Percentiles rank a stretch among this genome's conserved stretches.
Conservation (phyloP, 2,329 filamentous ascomycete genomes). For the Nemania abortiva region DNA sequence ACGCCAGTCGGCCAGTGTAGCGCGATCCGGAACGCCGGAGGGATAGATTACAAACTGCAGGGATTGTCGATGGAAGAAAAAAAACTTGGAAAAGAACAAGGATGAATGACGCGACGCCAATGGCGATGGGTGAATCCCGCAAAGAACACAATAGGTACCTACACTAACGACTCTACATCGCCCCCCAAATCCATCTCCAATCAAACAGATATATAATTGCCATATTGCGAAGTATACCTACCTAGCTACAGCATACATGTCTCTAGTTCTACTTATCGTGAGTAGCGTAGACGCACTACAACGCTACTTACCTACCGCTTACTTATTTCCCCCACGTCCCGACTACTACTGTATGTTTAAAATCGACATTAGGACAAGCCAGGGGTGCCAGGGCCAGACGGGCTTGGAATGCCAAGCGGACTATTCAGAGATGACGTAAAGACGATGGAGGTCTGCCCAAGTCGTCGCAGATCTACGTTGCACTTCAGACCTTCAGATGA, state of each 20-base stretch:
- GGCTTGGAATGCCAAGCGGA: constrained; percentile 29
- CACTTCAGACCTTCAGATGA: constrained; percentile 6
- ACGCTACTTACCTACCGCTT: not conserved
- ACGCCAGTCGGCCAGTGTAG: constrained; percentile 6
- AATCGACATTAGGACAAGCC: constrained; percentile 4
- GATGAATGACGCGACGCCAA: constrained; percentile 26
- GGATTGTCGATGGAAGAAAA: constrained; percentile 14
- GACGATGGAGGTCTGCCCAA: constrained; percentile 14
- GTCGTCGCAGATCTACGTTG: constrained; percentile 9
- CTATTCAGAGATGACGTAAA: constrained; percentile 31
- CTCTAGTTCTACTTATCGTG: not conserved
- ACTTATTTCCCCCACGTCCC: not conserved
- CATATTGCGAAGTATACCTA: not conserved
- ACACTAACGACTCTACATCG: not conserved
- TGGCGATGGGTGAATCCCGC: constrained; percentile 2
- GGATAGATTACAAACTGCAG: constrained; percentile 19
- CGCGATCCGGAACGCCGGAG: constrained; percentile 36
- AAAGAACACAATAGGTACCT: not conserved
- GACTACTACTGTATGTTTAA: not conserved
- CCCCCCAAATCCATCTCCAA: not conserved
- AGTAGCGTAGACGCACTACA: not conserved
- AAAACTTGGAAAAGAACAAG: constrained; percentile 35
- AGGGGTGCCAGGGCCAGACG: constrained; percentile 9
- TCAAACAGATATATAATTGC: not conserved
- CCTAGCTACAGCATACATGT: not conserved